Evolutionary conservation across 139 green algal genomes (phyloP).

Genomic region (Edaphochlamys debaryana): DNA sequence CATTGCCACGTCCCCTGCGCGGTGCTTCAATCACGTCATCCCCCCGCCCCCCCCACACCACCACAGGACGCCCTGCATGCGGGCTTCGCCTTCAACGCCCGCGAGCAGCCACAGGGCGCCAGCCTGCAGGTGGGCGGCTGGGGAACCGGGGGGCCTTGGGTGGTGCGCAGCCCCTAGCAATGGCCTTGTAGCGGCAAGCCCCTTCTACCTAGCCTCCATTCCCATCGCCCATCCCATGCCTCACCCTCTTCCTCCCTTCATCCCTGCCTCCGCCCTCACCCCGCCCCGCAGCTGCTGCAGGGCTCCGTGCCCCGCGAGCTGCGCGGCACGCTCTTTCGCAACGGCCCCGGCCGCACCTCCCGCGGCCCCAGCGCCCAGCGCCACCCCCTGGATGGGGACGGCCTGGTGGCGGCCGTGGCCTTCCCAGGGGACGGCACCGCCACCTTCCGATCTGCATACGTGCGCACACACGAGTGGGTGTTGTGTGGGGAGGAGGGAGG

Average conservation of each 20-base stretch:
- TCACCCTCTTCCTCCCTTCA: not conserved
- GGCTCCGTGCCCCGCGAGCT: conserved; percentile 22
- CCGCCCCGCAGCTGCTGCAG: conserved; percentile 1
- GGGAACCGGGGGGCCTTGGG: too few relatives aligned
- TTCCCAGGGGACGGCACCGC: conserved; percentile 53
- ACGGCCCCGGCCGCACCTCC: conserved; percentile 58
- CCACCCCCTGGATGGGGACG: conserved; percentile 70
- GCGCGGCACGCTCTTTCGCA: conserved; percentile 30
- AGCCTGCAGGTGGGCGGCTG: conserved; percentile 16
- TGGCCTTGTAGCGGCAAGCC: not conserved
- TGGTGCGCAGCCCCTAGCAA: too few relatives aligned
- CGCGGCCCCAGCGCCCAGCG: conserved; percentile 25
- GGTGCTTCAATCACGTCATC: too few relatives aligned
- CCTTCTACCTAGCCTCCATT: too few relatives aligned
- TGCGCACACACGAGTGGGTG: conserved; percentile 62
- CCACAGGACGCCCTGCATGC: conserved; percentile 20
- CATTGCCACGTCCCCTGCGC: too few relatives aligned
- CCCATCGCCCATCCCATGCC: not conserved
- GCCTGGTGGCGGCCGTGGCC: conserved; percentile 51
- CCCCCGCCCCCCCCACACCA: too few relatives aligned
- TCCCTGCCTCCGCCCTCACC: not conserved
- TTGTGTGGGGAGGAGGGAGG: not conserved
- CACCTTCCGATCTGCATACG: conserved; percentile 54
- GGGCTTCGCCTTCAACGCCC: not conserved
- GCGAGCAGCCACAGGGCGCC: not conserved